Base-by-base conservation (phyloP, 129 eudicot genomes). In the Artemisia argyi region DNA sequence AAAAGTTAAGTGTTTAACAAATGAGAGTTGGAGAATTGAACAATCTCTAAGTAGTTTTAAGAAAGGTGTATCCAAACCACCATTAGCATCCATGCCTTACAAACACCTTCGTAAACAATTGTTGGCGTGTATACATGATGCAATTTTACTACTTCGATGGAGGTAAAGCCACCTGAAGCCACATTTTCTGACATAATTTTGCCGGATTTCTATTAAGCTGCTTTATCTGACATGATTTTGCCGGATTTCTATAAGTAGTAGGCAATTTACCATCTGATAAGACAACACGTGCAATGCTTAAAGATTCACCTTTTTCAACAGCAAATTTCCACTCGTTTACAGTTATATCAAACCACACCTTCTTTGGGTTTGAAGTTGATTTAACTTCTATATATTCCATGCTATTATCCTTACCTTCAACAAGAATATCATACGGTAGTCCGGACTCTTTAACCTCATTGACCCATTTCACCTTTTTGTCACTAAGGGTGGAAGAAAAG, bases 241-340 rank as follows among this genome's bases (percentile, higher is more conserved):
- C 85, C 1, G 90, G 96, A 60, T 89, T 84, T 69, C 76, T 86
- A 69, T 83, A 89, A 26, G 71, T 49, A 4, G 80, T 78, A 13
- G 89, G 88, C 52, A 53, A 64, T 7, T 78, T 77, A 11, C 78
- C 69, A 14, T 71, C 74, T 5, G 80, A 79, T 42, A 89, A 83
- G 48, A 73, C 76, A 24, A 89, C 89, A 71, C 74, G 85, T 0
- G 87, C 97, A 50, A 90, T 81, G 84, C 94, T 90, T 60, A 79
- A 90, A 11, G 84, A 55, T 19, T 87, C 91, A 1, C 91, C 91
- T 62, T 90, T 87, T 39, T 87, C 89, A 47, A 61, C 66, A 42
- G 86, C 94, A 79, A 85, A 87, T 49, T 90, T 87, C 91, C 94
- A 90, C 67, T 90, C 97, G 46, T 83, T 79, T 17, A 77, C 53